A percentile compares a stretch with the other conserved stretches of the same genome.
phyloP scores from a whole-genome alignment of 306 rosid genomes.

The Dalbergia cultrata region DNA sequence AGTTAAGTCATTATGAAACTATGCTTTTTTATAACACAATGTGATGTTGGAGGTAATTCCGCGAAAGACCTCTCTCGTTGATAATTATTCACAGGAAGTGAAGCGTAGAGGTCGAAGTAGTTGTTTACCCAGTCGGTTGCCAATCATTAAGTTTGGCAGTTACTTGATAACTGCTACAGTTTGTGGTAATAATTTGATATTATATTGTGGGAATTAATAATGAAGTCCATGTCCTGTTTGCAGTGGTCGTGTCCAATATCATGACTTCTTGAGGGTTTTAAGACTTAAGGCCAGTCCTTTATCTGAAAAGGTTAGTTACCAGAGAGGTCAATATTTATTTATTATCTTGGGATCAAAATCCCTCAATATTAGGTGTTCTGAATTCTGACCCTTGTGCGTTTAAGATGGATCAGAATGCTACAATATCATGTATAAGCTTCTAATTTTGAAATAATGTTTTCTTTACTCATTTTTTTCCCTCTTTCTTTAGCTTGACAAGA shows the following conservation, averaged over 20 bases:
- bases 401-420: slow-evolving; percentile 17
- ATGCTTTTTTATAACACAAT: background rate
- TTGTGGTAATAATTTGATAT: slow-evolving; percentile 1
- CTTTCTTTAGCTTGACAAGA: slow-evolving; percentile 9
- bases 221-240: slow-evolving; percentile 41
- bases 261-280: slow-evolving; percentile 74
- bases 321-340: slow-evolving; percentile 23
- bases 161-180: too few species aligned
- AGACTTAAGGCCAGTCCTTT: slow-evolving; percentile 72
- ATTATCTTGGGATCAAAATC: slow-evolving; percentile 21
- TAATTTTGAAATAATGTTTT: slow-evolving; percentile 19
- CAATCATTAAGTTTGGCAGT: too few species aligned
- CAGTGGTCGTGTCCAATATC: slow-evolving; percentile 84
- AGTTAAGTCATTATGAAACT: background rate
- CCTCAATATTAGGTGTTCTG: background rate
- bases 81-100: too few species aligned
- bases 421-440: slow-evolving; percentile 18
- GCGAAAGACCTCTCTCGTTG: too few species aligned
- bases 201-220: slow-evolving; percentile 40
- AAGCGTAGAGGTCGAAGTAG: too few species aligned
- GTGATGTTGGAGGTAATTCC: too few species aligned
- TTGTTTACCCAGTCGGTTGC: too few species aligned
- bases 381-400: slow-evolving; percentile 4
- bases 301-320: slow-evolving; percentile 77
- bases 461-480: slow-evolving; percentile 16